These are phyloP conservation scores for Begonia fuchsioides DNA, from an alignment of 306 rosid species.

Conservation along the genomic window DNA sequence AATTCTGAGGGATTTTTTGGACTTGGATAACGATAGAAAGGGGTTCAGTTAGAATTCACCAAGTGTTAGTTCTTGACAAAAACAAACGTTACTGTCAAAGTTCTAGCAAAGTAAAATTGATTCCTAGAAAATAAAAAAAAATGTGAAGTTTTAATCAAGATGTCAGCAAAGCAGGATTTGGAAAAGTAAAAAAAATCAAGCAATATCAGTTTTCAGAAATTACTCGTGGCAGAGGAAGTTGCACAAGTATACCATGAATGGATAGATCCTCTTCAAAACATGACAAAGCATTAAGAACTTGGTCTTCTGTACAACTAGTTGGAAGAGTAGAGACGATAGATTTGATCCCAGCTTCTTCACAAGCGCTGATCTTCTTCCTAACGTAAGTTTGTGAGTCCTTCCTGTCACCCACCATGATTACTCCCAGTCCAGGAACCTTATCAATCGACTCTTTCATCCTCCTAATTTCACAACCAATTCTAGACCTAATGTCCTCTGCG, in stretches of 20 bases:
- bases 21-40: no score
- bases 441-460: slow-evolving; percentile 59
- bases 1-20: no score
- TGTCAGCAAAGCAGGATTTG: no score
- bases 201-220: slow-evolving; percentile 32
- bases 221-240: slow-evolving; percentile 95
- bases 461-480: slow-evolving; percentile 54
- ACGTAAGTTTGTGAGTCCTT: slow-evolving; percentile 75
- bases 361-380: slow-evolving; percentile 66
- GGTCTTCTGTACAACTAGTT: slow-evolving; percentile 42
- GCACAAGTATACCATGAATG: slow-evolving; percentile 89
- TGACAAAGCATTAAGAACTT: slow-evolving; percentile 40
- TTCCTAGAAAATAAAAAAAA: no score
- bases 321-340: slow-evolving; percentile 43
- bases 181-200: slow-evolving; percentile 1
- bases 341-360: slow-evolving; percentile 75
- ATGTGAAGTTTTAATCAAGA: no score
- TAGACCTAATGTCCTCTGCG: slow-evolving; percentile 46
- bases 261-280: slow-evolving; percentile 58
- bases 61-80: no score
- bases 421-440: slow-evolving; percentile 79
- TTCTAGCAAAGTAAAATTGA: no score
- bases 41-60: no score
- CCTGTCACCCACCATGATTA: slow-evolving; percentile 69
- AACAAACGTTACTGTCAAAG: no score